Evolutionary conservation across 768 basidiomycete genomes (phyloP).

Genomic region (Obba rivulosa): DNA sequence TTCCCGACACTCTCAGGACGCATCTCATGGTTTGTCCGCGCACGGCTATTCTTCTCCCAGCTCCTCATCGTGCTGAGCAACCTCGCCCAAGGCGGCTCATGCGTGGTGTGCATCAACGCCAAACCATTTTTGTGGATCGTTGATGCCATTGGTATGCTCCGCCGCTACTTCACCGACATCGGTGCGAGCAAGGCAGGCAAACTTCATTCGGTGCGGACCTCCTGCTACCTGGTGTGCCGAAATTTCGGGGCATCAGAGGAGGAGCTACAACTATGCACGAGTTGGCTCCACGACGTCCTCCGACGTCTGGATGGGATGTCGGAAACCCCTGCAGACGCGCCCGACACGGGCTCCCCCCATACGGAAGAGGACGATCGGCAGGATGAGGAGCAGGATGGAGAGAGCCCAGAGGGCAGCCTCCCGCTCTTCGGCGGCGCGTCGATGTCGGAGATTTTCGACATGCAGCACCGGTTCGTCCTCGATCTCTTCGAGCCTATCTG

Average conservation of each 20-base stretch:
- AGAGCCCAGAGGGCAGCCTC: neutral
- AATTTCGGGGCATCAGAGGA: conserved; percentile 4
- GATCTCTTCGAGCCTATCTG: conserved; percentile 10
- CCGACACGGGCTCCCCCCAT: neutral
- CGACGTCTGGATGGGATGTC: neutral
- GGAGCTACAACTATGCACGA: neutral
- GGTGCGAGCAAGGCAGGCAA: neutral
- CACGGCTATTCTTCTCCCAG: conserved; percentile 4
- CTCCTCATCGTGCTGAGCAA: conserved; percentile 6
- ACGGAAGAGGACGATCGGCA: neutral
- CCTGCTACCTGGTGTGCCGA: conserved; percentile 11
- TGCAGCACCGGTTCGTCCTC: conserved; percentile 4
- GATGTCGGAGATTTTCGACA: conserved; percentile 3
- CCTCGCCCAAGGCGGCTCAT: conserved; percentile 3
- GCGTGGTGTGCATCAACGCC: conserved; percentile 5
- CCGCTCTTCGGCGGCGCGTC: neutral
- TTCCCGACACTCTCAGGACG: conserved; percentile 1
- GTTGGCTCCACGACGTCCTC: neutral
- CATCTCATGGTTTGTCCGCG: neutral
- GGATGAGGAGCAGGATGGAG: neutral
- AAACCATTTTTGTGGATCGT: conserved; percentile 9
- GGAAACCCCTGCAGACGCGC: neutral
- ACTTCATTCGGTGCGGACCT: conserved; percentile 2
- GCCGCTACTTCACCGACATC: conserved; percentile 2
- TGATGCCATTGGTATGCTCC: conserved; percentile 9